Evolutionary conservation across 139 green algal genomes (phyloP).

Genomic region (Chlamydomonas asymmetrica): DNA sequence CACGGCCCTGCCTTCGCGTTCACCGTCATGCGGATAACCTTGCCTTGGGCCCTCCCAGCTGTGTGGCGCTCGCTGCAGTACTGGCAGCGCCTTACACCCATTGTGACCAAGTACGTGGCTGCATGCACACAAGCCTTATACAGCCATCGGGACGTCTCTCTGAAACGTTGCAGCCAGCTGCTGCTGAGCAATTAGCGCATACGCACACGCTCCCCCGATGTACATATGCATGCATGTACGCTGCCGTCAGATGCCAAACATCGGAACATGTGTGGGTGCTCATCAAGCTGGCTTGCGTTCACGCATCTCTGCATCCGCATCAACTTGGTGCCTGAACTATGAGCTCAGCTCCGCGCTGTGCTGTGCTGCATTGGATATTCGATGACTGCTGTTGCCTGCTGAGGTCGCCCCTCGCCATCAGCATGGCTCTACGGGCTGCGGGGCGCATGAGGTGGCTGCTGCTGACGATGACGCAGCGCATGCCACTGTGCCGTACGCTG

Average conservation of each 20-base stretch:
- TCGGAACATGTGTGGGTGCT: background rate
- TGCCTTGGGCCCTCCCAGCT: conserved; percentile 11
- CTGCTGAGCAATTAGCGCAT: background rate
- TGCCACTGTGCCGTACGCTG: background rate
- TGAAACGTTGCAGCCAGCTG: background rate
- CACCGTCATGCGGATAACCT: background rate
- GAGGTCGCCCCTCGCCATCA: no score
- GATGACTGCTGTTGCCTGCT: no score
- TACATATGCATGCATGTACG: background rate
- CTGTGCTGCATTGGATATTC: no score
- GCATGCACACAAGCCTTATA: no score
- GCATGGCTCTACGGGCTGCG: no score
- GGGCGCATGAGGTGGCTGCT: no score
- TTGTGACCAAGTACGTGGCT: background rate
- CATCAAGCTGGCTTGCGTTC: no score
- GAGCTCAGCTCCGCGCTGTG: no score
- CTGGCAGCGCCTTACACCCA: conserved; percentile 23
- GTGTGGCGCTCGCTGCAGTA: conserved; percentile 35
- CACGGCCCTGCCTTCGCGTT: conserved; percentile 13
- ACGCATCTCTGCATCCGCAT: no score
- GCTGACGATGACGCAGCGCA: no score
- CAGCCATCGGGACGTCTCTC: no score
- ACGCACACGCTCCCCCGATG: background rate
- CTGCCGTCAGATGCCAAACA: background rate
- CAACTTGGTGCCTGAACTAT: no score